Percentiles rank a stretch among this genome's conserved stretches.
Evolutionary conservation across 2,329 filamentous ascomycete species (phyloP).

Genomic region (Cladophialophora bantiana): DNA sequence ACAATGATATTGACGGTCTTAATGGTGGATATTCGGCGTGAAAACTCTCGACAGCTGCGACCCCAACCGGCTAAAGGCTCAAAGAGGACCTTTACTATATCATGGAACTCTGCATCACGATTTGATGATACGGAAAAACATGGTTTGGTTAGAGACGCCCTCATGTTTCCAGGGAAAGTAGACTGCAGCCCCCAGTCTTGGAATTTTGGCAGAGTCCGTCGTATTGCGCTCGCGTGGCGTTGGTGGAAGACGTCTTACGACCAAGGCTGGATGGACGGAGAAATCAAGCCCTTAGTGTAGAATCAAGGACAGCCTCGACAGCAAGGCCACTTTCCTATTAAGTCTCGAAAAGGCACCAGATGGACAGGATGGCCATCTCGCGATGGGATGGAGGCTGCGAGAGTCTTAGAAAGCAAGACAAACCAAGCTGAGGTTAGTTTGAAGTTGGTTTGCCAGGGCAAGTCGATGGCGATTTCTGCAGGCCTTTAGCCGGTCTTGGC

Average conservation of each 20-base stretch:
- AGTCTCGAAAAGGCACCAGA: background rate
- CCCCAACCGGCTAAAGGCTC: constrained; percentile 26
- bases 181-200: constrained; percentile 8
- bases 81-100: constrained; percentile 24
- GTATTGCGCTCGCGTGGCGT: background rate
- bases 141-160: constrained; percentile 22
- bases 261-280: background rate
- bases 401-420: constrained; percentile 19
- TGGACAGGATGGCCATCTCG: constrained; percentile 2
- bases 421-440: constrained; percentile 24
- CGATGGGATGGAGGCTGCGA: constrained; percentile 9
- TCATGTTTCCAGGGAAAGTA: constrained; percentile 27
- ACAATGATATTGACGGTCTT: constrained; percentile 13
- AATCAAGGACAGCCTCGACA: background rate
- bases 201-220: constrained; percentile 2
- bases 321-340: constrained; percentile 3
- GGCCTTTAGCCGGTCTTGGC: constrained; percentile 17
- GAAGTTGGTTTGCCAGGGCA: constrained; percentile 15
- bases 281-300: background rate
- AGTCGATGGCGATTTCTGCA: constrained; percentile 21
- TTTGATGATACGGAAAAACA: constrained; percentile 29
- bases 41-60: constrained; percentile 25
- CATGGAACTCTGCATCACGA: constrained; percentile 31
- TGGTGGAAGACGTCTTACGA: constrained; percentile 3
- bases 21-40: constrained; percentile 15